phyloP scores from a whole-genome alignment of 306 rosid species.

The Arachis stenosperma region DNA sequence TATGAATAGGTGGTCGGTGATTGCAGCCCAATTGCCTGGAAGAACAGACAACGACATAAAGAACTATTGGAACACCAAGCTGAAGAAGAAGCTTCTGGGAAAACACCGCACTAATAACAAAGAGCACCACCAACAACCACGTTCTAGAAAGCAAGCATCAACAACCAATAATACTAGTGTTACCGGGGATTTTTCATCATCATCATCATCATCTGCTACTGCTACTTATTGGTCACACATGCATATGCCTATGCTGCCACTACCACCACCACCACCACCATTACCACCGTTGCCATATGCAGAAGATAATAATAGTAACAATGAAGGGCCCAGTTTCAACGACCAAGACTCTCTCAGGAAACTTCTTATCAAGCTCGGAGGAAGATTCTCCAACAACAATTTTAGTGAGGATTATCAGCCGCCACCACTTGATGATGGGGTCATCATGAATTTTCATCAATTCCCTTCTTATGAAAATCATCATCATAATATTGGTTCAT shows the following conservation, averaged over 20 bases:
- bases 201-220: slow-evolving; percentile 38
- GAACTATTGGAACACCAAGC: slow-evolving; percentile 93
- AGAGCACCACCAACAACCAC: slow-evolving; percentile 52
- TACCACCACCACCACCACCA: too few relatives aligned
- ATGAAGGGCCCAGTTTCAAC: slow-evolving; percentile 52
- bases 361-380: slow-evolving; percentile 69
- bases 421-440: slow-evolving; percentile 35
- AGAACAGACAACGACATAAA: slow-evolving; percentile 90
- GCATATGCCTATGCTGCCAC: slow-evolving; percentile 50
- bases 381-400: slow-evolving; percentile 50
- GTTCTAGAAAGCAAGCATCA: slow-evolving; percentile 48
- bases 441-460: slow-evolving; percentile 21
- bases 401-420: slow-evolving; percentile 27
- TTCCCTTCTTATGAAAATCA: not conserved
- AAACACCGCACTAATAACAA: slow-evolving; percentile 54
- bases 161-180: slow-evolving; percentile 40
- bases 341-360: slow-evolving; percentile 61
- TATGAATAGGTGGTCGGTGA: slow-evolving; percentile 76
- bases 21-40: slow-evolving; percentile 90
- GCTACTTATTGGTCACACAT: slow-evolving; percentile 61
- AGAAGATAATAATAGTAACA: not conserved
- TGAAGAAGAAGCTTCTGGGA: slow-evolving; percentile 85
- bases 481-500: slow-evolving; percentile 18
- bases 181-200: slow-evolving; percentile 22
- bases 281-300: slow-evolving; percentile 37